Conservation (phyloP, 768 basidiomycete genomes). For the Clitopilus hobsonii region DNA sequence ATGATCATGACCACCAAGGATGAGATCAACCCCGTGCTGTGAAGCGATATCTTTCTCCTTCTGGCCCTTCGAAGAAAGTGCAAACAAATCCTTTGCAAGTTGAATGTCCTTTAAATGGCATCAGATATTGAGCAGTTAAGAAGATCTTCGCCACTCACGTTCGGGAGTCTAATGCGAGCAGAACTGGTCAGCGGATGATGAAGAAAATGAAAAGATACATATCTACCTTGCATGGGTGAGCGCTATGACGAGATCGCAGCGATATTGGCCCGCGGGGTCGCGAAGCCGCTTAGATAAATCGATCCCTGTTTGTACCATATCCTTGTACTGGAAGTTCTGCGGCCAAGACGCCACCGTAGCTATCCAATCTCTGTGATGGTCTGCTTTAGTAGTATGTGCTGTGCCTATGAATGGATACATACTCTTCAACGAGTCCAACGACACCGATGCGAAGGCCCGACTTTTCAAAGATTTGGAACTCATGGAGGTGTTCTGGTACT, state of each 20-base stretch:
- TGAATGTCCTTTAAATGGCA: slow-evolving; percentile 56
- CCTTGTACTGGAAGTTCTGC: slow-evolving; percentile 64
- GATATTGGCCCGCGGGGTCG: slow-evolving; percentile 61
- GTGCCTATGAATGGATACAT: background rate
- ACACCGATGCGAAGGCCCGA: slow-evolving; percentile 70
- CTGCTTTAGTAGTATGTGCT: background rate
- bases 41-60: slow-evolving; percentile 32
- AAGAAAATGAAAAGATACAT: background rate
- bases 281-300: slow-evolving; percentile 71
- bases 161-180: slow-evolving; percentile 34
- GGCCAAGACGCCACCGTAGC: slow-evolving; percentile 87
- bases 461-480: slow-evolving; percentile 65
- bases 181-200: background rate
- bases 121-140: too few species aligned
- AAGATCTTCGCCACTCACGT: too few species aligned
- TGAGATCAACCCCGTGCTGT: slow-evolving; percentile 74
- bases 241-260: slow-evolving; percentile 80
- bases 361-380: slow-evolving; percentile 73
- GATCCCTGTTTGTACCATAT: slow-evolving; percentile 71
- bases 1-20: slow-evolving; percentile 91
- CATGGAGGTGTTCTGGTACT: slow-evolving; percentile 56
- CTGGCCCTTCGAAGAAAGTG: slow-evolving; percentile 54
- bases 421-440: slow-evolving; percentile 89
- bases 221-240: slow-evolving; percentile 77
- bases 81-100: slow-evolving; percentile 63